phyloP scores from a whole-genome alignment of 257 asterid genomes.

The Cordia subcordata region DNA sequence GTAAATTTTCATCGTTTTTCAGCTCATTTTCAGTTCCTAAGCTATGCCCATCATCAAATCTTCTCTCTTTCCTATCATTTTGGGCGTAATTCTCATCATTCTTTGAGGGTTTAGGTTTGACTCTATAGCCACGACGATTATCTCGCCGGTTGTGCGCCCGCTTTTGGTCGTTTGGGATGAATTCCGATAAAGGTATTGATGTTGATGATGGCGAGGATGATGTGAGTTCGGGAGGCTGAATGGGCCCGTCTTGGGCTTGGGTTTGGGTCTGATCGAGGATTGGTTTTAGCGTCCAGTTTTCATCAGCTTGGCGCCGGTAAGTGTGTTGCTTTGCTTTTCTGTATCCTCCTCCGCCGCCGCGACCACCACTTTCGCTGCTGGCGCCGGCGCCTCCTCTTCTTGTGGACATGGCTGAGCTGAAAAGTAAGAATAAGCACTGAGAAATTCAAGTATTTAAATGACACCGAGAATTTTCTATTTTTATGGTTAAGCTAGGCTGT shows the following conservation, averaged over 20 bases:
- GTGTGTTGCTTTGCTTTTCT: conserved; percentile 5
- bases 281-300: neutral
- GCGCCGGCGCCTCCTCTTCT: conserved; percentile 5
- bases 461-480: no score
- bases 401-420: neutral
- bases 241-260: neutral
- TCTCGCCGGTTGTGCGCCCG: conserved; percentile 14
- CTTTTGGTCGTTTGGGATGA: conserved; percentile 9
- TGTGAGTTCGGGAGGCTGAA: neutral
- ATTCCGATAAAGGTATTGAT: conserved; percentile 2
- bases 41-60: conserved; percentile 15
- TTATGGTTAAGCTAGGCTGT: no score
- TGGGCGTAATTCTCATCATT: conserved; percentile 17
- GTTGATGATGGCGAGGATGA: conserved; percentile 1
- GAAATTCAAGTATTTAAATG: neutral
- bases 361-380: neutral
- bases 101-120: conserved; percentile 18
- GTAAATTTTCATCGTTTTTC: conserved; percentile 5
- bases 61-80: conserved; percentile 12
- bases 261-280: neutral
- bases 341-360: conserved; percentile 10
- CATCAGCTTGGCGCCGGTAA: conserved; percentile 5
- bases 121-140: conserved; percentile 9
- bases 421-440: neutral
- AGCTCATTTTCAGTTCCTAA: conserved; percentile 12